Conservation (phyloP, 2,329 filamentous ascomycete species). For the Ceratocystiopsis sp. region DNA sequence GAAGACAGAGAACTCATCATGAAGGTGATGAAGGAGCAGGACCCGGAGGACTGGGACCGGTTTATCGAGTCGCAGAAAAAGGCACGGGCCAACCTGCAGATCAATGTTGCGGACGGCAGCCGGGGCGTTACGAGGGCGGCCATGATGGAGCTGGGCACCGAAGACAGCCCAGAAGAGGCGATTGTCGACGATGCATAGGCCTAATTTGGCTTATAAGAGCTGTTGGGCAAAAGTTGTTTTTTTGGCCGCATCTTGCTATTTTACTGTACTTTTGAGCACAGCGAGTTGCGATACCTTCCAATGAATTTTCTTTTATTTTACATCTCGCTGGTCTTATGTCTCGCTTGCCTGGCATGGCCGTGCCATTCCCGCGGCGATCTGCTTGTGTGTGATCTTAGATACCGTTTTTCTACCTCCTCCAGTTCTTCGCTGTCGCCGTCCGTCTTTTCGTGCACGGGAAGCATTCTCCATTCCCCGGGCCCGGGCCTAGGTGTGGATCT, state of each 20-base stretch:
- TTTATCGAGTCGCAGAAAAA: slow-evolving; percentile 47
- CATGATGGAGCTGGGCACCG: not conserved
- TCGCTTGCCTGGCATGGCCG: no score
- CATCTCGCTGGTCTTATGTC: no score
- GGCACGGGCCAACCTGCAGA: slow-evolving; percentile 34
- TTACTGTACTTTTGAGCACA: not conserved
- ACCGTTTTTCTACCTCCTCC: no score
- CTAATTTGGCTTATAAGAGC: no score
- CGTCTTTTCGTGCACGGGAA: no score
- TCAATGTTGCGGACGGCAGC: slow-evolving; percentile 3
- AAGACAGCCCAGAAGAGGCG: not conserved
- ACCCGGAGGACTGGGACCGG: slow-evolving; percentile 47
- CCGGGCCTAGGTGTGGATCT: no score
- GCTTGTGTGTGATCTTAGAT: no score
- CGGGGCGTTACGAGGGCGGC: slow-evolving; percentile 3
- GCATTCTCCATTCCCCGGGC: no score
- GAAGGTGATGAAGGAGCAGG: slow-evolving; percentile 35
- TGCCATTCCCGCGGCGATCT: no score
- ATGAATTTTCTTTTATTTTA: no score
- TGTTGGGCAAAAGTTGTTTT: not conserved
- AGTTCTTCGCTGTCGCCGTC: no score
- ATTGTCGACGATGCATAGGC: not conserved
- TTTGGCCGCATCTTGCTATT: not conserved
- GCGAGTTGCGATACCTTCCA: no score
- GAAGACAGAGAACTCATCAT: slow-evolving; percentile 36